These are phyloP conservation scores for Plectosphaerella cucumerina DNA, from an alignment of 2,329 filamentous ascomycete genomes.

Conservation along the genomic window DNA sequence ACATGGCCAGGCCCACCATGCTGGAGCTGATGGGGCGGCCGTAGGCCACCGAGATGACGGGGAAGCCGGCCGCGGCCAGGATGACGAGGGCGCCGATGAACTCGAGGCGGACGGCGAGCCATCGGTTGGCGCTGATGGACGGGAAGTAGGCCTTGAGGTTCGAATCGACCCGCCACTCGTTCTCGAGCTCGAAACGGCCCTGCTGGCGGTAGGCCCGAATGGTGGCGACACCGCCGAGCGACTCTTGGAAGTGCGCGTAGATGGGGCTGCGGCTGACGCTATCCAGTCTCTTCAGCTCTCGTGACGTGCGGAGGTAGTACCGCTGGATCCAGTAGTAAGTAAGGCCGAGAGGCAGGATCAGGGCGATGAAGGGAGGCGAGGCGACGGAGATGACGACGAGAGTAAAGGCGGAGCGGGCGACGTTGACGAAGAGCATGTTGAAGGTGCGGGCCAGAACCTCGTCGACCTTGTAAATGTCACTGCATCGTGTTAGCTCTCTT, in stretches of 20 bases:
- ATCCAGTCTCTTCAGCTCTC: conserved; percentile 93
- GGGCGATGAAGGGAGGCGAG: conserved; percentile 72
- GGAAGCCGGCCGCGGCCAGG: conserved; percentile 75
- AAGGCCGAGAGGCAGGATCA: conserved; percentile 76
- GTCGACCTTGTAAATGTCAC: conserved; percentile 78
- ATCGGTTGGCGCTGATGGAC: conserved; percentile 89
- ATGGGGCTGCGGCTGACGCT: conserved; percentile 94
- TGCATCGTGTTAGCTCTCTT: conserved; percentile 27
- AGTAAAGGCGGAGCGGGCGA: conserved; percentile 74
- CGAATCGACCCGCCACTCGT: conserved; percentile 94
- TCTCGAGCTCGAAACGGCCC: conserved; percentile 82
- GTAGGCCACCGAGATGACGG: conserved; percentile 73
- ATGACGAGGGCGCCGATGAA: conserved; percentile 96
- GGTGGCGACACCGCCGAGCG: conserved; percentile 86
- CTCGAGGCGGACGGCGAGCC: conserved; percentile 91
- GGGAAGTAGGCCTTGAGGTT: conserved; percentile 95
- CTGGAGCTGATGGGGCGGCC: conserved; percentile 64
- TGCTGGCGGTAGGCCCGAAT: conserved; percentile 94
- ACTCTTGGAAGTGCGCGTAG: conserved; percentile 98
- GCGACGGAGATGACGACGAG: conserved; percentile 78
- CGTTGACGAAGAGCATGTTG: conserved; percentile 89
- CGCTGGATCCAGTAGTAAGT: conserved; percentile 92
- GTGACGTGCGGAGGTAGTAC: conserved; percentile 93
- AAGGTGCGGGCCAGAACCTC: conserved; percentile 94
- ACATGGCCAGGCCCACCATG: conserved; percentile 89